Evolutionary conservation across 1,284 basidiomycete genomes (phyloP).

Genomic region (Cutaneotrichosporon sp.): DNA sequence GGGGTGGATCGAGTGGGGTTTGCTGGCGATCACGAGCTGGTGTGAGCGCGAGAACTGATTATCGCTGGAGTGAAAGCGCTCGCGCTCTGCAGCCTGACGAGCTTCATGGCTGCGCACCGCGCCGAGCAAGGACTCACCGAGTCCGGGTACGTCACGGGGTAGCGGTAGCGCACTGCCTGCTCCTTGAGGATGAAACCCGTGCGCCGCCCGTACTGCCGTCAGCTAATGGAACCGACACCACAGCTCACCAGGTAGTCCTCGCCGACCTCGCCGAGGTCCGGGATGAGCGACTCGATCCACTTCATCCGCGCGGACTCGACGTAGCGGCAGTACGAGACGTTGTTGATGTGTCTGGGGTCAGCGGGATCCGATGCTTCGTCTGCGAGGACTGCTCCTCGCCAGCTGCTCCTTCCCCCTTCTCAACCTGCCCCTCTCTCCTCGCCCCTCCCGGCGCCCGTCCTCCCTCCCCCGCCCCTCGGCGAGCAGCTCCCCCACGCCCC

Average conservation of each 20-base stretch:
- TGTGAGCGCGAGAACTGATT: too few species aligned
- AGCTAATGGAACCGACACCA: background rate
- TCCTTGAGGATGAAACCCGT: conserved; percentile 46
- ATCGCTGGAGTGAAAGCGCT: too few species aligned
- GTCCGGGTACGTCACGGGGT: conserved; percentile 51
- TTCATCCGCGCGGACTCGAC: conserved; percentile 46
- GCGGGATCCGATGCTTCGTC: background rate
- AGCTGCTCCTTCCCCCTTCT: background rate
- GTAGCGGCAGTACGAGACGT: conserved; percentile 48
- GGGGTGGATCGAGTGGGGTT: conserved; percentile 38
- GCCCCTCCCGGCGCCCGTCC: background rate
- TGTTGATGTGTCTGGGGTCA: conserved; percentile 48
- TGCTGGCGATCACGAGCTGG: conserved; percentile 44
- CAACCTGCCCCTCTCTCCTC: background rate
- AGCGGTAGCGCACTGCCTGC: conserved; percentile 30
- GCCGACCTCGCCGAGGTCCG: conserved; percentile 30
- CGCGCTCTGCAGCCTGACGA: too few species aligned
- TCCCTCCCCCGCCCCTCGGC: too few species aligned
- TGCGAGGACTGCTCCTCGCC: too few species aligned
- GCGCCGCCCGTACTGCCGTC: conserved; percentile 34
- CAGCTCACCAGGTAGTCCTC: conserved; percentile 18
- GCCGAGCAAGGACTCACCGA: conserved; percentile 40
- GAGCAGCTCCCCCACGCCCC: too few species aligned
- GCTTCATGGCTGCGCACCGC: too few species aligned
- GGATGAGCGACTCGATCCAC: conserved; percentile 36